A percentile compares a stretch with the other conserved stretches of the same genome.
phyloP scores from a whole-genome alignment of 2,329 filamentous ascomycete genomes.

The Ophidiomyces ophidiicola region DNA sequence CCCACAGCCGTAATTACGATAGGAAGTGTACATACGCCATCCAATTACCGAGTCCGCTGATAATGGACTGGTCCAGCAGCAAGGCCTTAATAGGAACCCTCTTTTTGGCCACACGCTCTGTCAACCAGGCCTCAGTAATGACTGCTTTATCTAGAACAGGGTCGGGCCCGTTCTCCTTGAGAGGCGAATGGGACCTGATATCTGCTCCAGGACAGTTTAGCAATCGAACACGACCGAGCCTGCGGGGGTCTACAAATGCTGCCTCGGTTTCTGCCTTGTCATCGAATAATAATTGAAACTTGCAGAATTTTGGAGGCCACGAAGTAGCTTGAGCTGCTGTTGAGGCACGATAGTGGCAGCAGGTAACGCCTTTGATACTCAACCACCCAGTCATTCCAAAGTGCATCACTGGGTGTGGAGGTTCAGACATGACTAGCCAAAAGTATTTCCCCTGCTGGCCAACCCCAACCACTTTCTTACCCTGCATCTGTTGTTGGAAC shows the following conservation, averaged over 20 bases:
- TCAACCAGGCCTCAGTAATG: constrained; percentile 65
- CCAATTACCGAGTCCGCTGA: constrained; percentile 95
- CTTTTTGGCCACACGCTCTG: constrained; percentile 57
- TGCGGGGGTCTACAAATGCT: constrained; percentile 72
- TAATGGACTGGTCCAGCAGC: constrained; percentile 72
- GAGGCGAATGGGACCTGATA: constrained; percentile 62
- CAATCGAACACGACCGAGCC: constrained; percentile 67
- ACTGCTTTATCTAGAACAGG: constrained; percentile 69
- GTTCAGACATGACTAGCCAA: constrained; percentile 65
- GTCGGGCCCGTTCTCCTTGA: constrained; percentile 89
- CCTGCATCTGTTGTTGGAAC: constrained; percentile 60
- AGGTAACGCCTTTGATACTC: constrained; percentile 67
- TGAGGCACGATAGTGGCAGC: constrained; percentile 65
- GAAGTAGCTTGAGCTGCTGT: constrained; percentile 42
- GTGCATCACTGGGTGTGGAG: constrained; percentile 82
- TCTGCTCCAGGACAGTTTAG: constrained; percentile 66
- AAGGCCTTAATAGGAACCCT: constrained; percentile 82
- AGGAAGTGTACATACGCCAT: constrained; percentile 48
- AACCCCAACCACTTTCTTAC: constrained; percentile 58
- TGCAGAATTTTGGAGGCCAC: constrained; percentile 87
- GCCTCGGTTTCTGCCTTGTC: constrained; percentile 49
- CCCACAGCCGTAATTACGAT: neutral
- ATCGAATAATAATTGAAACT: constrained; percentile 63
- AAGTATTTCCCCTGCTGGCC: constrained; percentile 96
- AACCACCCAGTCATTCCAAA: constrained; percentile 75